A percentile compares a stretch with the other conserved stretches of the same genome.
phyloP scores from a whole-genome alignment of 1,284 basidiomycete genomes.

The Singerocomus inundabilis region DNA sequence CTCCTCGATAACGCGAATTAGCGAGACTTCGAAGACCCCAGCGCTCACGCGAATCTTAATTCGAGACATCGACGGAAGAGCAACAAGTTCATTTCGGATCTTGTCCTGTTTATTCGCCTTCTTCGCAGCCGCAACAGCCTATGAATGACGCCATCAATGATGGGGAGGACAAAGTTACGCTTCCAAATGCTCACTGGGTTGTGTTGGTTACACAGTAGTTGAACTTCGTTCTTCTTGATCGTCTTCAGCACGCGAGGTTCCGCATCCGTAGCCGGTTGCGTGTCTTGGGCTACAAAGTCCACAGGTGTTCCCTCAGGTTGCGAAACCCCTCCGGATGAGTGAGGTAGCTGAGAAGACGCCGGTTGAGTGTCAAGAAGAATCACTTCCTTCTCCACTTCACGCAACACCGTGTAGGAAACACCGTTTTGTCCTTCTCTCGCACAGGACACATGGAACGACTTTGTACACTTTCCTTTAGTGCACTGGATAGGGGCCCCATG shows the following conservation, averaged over 20 bases:
- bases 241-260: slow-evolving; percentile 54
- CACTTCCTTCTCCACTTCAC: slow-evolving; percentile 76
- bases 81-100: slow-evolving; percentile 62
- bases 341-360: slow-evolving; percentile 18
- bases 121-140: slow-evolving; percentile 72
- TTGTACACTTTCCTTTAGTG: slow-evolving; percentile 89
- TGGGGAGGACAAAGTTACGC: not conserved
- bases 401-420: slow-evolving; percentile 59
- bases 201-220: slow-evolving; percentile 76
- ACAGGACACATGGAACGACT: slow-evolving; percentile 93
- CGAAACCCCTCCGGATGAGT: slow-evolving; percentile 12
- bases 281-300: slow-evolving; percentile 6
- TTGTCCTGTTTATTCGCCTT: slow-evolving; percentile 67
- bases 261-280: not conserved
- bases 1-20: slow-evolving; percentile 68
- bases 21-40: slow-evolving; percentile 78
- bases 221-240: slow-evolving; percentile 69
- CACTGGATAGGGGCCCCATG: slow-evolving; percentile 94
- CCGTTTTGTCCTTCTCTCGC: slow-evolving; percentile 61
- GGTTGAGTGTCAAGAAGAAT: slow-evolving; percentile 48
- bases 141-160: slow-evolving; percentile 3
- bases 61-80: slow-evolving; percentile 63
- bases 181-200: slow-evolving; percentile 65
- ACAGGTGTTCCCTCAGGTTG: not conserved
- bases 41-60: slow-evolving; percentile 80